Evolutionary conservation across 2,329 filamentous ascomycete genomes (phyloP), one percentile per base, ranked within the genome.

Genomic region (Coniochaeta sp.): DNA sequence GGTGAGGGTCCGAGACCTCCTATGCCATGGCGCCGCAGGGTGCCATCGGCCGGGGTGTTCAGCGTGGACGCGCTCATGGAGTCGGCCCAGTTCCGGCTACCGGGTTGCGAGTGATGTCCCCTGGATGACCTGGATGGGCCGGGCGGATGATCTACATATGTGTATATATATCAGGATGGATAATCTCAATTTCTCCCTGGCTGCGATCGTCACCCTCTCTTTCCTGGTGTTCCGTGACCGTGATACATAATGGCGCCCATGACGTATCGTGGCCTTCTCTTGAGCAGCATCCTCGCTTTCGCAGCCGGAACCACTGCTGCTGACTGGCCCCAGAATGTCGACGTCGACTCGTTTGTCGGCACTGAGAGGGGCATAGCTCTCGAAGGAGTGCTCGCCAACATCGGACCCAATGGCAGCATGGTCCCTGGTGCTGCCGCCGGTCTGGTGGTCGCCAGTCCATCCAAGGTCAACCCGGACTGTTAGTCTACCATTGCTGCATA

Each of bases 371-470:
- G 78, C 6, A 75, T 83, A 64, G 81, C 84, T 3, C 65, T 84
- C 5, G 70, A 75, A 16, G 75, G 80, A 58, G 72, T 86, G 28
- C 69, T 85, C 28, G 82, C 79, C 71, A 86, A 86, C 66, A 85
- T 87, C 63, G 84, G 84, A 3, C 72, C 81, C 6, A 72, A 72
- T 57, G 84, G 84, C 26, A 78, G 77, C 64, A 72, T 81, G 62
- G 76, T 78, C 9, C 61, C 69, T 14, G 80, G 78, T 6, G 81
- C 78, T 1, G 71, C 67, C 24, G 69, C 77, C 2, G 84, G 84
- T 1, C 66, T 82, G 52, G 81, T 86, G 24, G 74, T 86, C 65
- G 84, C 84, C 17, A 81, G 79, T 38, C 84, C 84, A 6, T 80
- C 78, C 61, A 80, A 72, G 26, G 64, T 64, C 17, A 74, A 81